A percentile compares a stretch with the other conserved stretches of the same genome.
Evolutionary conservation across 768 basidiomycete genomes (phyloP).

Genomic region (Hemileccinum rubropunctum): DNA sequence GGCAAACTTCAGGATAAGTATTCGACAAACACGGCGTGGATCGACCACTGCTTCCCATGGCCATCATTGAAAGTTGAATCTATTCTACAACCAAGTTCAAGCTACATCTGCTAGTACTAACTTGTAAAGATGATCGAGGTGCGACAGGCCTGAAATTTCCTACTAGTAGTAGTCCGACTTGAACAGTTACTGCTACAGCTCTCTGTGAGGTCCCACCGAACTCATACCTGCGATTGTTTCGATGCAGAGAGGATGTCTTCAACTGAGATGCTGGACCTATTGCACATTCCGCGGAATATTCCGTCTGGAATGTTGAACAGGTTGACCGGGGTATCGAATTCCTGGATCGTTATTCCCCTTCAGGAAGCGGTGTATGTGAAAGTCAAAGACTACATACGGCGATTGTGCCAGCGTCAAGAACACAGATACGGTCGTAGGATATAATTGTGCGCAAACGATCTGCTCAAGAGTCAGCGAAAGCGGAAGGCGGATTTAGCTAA

Average conservation of each 20-base stretch:
- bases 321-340: conserved; percentile 77
- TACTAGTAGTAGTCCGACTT: no score
- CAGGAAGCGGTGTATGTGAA: neutral
- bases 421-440: conserved; percentile 84
- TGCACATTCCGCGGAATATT: conserved; percentile 86
- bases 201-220: no score
- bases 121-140: no score
- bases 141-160: no score
- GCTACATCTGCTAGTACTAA: no score
- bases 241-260: conserved; percentile 52
- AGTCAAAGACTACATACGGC: conserved; percentile 43
- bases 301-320: conserved; percentile 57
- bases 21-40: no score
- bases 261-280: conserved; percentile 70
- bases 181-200: no score
- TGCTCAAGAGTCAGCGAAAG: conserved; percentile 21
- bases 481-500: neutral
- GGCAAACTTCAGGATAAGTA: no score
- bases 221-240: no score
- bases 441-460: conserved; percentile 88
- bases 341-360: conserved; percentile 34
- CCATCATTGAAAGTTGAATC: no score
- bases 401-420: conserved; percentile 78
- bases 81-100: no score
- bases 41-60: no score